phyloP scores from a whole-genome alignment of 2,329 filamentous ascomycete species.

The Gliomastix tumulicola region DNA sequence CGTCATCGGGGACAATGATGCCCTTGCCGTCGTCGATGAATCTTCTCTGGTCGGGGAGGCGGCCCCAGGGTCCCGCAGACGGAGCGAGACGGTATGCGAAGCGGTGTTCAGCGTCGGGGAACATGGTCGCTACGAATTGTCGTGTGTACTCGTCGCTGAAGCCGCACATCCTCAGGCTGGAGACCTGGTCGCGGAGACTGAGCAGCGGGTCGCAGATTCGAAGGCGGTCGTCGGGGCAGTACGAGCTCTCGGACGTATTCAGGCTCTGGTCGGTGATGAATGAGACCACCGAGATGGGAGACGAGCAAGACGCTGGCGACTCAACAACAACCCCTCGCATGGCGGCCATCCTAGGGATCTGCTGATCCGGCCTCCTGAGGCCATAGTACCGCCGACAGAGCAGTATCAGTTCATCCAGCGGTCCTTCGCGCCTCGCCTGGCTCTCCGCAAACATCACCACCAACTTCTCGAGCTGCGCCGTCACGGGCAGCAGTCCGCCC shows the following conservation, averaged over 20 bases:
- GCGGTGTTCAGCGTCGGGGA: slow-evolving; percentile 7
- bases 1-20: slow-evolving; percentile 10
- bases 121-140: slow-evolving; percentile 16
- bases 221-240: slow-evolving; percentile 22
- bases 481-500: too few species aligned
- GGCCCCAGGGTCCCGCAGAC: slow-evolving; percentile 19
- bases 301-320: too few species aligned
- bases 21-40: slow-evolving; percentile 16
- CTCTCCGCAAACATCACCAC: slow-evolving; percentile 17
- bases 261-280: too few species aligned
- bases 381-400: slow-evolving; percentile 26
- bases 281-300: too few species aligned
- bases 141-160: slow-evolving; percentile 22
- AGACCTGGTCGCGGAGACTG: slow-evolving; percentile 17
- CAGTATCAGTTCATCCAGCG: slow-evolving; percentile 20
- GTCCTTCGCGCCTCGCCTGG: slow-evolving; percentile 12
- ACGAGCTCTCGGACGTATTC: too few species aligned
- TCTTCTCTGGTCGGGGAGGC: slow-evolving; percentile 16
- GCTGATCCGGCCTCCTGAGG: too few species aligned
- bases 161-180: slow-evolving; percentile 25
- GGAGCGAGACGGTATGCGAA: slow-evolving; percentile 18
- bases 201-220: slow-evolving; percentile 20
- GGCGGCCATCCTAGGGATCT: too few species aligned
- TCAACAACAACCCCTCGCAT: too few species aligned
- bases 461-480: too few species aligned